These are phyloP conservation scores for Cystobasidiaceae sp. DNA, from an alignment of 1,284 basidiomycete genomes.

Conservation along the genomic window DNA sequence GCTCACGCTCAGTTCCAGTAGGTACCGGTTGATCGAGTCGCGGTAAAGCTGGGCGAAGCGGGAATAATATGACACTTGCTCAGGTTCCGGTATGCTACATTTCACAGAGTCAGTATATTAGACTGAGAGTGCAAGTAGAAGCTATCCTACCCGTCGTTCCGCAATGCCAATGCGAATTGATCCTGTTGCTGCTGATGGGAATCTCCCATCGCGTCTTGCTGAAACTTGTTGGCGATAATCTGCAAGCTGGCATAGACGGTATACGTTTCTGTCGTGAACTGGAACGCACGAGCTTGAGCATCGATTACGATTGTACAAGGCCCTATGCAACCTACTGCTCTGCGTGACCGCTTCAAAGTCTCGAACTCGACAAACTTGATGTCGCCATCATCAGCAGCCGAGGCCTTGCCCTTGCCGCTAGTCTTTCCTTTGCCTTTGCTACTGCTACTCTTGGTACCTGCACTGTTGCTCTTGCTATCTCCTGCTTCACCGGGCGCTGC, in stretches of 20 bases:
- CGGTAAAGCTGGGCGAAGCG: slow-evolving; percentile 26
- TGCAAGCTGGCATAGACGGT: slow-evolving; percentile 38
- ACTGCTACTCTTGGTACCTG: neutral
- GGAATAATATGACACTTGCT: slow-evolving; percentile 23
- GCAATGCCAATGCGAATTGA: slow-evolving; percentile 14
- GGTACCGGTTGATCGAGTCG: slow-evolving; percentile 21
- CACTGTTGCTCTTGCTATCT: neutral
- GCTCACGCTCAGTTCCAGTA: slow-evolving; percentile 14
- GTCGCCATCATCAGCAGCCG: neutral
- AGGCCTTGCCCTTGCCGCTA: neutral
- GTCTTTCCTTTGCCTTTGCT: neutral
- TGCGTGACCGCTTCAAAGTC: neutral
- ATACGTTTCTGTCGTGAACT: slow-evolving; percentile 37
- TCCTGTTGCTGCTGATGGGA: too few relatives aligned
- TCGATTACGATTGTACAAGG: neutral
- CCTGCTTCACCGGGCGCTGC: neutral
- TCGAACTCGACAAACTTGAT: slow-evolving; percentile 32
- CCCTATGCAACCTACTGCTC: neutral
- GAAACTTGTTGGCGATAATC: slow-evolving; percentile 23
- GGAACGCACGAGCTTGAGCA: neutral
- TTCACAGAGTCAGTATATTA: neutral
- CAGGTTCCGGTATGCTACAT: slow-evolving; percentile 5
- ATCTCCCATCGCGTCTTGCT: slow-evolving; percentile 12
- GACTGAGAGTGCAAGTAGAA: too few relatives aligned
- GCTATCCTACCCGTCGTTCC: neutral